A percentile compares a stretch with the other conserved stretches of the same genome.
These are phyloP conservation scores for Glycine soja DNA, from an alignment of 306 rosid species.

Conservation along the genomic window DNA sequence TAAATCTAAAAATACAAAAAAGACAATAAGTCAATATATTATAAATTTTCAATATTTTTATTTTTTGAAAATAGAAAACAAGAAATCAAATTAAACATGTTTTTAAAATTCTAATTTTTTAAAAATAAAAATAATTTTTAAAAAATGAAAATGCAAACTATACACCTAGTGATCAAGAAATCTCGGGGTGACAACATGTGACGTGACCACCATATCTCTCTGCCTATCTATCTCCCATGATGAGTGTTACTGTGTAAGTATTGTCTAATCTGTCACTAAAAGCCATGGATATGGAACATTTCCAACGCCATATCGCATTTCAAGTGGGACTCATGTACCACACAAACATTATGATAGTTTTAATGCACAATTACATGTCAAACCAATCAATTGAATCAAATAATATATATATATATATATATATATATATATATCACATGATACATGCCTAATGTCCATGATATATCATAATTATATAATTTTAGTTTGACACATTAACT, in stretches of 20 bases:
- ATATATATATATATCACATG: neutral
- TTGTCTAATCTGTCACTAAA: conserved; percentile 6
- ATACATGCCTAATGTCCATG: neutral
- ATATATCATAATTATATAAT: neutral
- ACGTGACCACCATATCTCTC: neutral
- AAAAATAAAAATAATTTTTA: no score
- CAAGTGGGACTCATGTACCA: conserved; percentile 35
- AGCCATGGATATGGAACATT: conserved; percentile 34
- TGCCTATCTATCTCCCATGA: neutral
- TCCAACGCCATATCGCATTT: neutral
- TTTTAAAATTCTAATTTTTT: no score
- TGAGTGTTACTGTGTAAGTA: conserved; percentile 6
- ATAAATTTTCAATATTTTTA: no score
- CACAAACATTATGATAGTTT: neutral
- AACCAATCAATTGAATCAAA: conserved; percentile 19
- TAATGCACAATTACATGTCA: conserved; percentile 30
- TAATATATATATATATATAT: neutral
- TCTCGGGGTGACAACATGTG: neutral
- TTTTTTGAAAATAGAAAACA: no score
- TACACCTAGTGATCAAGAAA: neutral
- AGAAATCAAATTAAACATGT: no score
- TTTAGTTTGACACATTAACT: neutral
- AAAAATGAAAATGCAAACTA: no score
- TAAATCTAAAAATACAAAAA: no score
- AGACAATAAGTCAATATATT: no score